Percentiles rank a stretch among this genome's conserved stretches.
Evolutionary conservation across 805 yeast species (phyloP).

Genomic region (Hanseniaspora osmophila): DNA sequence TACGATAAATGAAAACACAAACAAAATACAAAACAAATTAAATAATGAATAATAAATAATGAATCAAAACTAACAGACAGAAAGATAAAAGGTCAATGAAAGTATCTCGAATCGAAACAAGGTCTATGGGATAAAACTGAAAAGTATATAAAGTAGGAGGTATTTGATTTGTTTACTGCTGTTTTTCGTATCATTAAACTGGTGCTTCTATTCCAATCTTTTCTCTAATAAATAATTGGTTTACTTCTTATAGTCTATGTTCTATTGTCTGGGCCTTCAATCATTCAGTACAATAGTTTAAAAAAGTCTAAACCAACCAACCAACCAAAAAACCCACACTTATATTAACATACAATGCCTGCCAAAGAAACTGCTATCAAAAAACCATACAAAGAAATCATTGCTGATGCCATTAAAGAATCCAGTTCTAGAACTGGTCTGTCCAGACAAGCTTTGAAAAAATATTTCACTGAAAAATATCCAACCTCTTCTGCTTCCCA

Average conservation of each 20-base stretch:
- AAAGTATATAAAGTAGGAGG: neutral
- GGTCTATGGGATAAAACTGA: neutral
- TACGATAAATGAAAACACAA: too few species aligned
- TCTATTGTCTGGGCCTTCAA: neutral
- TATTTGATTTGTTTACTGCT: neutral
- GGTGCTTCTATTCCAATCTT: too few species aligned
- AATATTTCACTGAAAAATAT: conserved; percentile 44
- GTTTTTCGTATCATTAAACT: too few species aligned
- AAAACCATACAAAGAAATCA: conserved; percentile 15
- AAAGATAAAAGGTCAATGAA: neutral
- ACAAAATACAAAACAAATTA: too few species aligned
- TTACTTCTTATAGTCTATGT: too few species aligned
- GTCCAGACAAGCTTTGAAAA: conserved; percentile 77
- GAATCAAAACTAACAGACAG: neutral
- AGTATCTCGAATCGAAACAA: neutral
- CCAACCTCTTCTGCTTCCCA: conserved; percentile 24
- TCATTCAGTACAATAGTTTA: neutral
- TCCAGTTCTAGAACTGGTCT: conserved; percentile 75
- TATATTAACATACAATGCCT: conserved; percentile 2
- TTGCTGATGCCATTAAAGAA: conserved; percentile 45
- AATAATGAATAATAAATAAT: too few species aligned
- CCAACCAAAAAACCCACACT: neutral
- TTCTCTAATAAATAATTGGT: too few species aligned
- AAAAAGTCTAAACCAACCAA: neutral
- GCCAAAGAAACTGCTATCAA: conserved; percentile 5